These are phyloP conservation scores for Iberis amara DNA, from an alignment of 441 rosid genomes.

Conservation along the genomic window DNA sequence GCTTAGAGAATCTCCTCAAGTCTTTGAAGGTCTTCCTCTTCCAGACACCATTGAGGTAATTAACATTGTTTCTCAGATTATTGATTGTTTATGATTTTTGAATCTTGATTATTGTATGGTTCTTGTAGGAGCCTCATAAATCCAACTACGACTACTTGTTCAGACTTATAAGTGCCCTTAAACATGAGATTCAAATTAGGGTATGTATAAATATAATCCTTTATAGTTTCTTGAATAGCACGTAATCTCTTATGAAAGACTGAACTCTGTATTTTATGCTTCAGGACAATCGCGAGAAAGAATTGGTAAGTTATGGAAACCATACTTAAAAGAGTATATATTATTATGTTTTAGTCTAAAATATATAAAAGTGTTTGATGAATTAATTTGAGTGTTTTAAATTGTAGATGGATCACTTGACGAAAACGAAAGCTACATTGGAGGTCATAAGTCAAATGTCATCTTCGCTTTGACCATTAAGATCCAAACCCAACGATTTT, in stretches of 20 bases:
- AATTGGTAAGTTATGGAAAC: conserved; percentile 30
- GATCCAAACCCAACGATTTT: conserved; percentile 16
- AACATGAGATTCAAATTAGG: conserved; percentile 36
- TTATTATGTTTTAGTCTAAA: too few relatives aligned
- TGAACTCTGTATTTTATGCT: conserved; percentile 5
- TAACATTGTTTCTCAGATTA: neutral
- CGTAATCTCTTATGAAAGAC: conserved; percentile 1
- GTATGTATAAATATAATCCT: conserved; percentile 9
- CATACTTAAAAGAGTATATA: neutral
- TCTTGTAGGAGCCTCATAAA: conserved; percentile 35
- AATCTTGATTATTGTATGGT: neutral
- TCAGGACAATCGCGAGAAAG: conserved; percentile 37
- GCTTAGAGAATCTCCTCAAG: conserved; percentile 28
- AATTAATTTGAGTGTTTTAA: conserved; percentile 1
- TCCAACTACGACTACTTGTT: conserved; percentile 37
- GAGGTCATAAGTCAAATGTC: conserved; percentile 36
- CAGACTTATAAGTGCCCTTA: conserved; percentile 34
- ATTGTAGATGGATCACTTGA: conserved; percentile 35
- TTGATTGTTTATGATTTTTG: conserved; percentile 10
- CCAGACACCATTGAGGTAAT: conserved; percentile 33
- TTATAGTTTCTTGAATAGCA: neutral
- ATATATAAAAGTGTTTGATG: too few relatives aligned
- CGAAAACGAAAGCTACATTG: conserved; percentile 34
- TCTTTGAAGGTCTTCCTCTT: conserved; percentile 38
- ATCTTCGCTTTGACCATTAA: conserved; percentile 27